Conservation (phyloP, 768 basidiomycete species). For the Lactifluus subvellereus region DNA sequence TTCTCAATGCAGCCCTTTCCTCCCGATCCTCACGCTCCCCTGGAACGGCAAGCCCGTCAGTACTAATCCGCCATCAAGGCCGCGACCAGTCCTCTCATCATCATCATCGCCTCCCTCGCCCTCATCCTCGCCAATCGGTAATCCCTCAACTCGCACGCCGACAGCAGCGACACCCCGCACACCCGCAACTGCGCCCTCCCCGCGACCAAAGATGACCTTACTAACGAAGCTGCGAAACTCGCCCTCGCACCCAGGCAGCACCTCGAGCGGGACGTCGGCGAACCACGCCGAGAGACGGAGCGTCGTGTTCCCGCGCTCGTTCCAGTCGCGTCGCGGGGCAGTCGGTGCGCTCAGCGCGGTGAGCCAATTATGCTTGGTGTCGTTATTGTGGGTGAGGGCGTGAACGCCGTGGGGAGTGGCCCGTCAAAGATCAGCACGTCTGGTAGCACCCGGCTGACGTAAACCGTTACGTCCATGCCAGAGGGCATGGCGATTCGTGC, state of each 20-base stretch:
- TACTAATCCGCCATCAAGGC: neutral
- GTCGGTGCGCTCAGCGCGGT: conserved; percentile 38
- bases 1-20: neutral
- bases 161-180: too few relatives aligned
- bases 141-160: conserved; percentile 14
- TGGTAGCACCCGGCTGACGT: conserved; percentile 60
- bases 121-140: neutral
- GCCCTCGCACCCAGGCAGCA: conserved; percentile 70
- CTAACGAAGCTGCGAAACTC: conserved; percentile 59
- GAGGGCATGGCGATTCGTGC: conserved; percentile 61
- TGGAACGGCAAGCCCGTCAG: conserved; percentile 20
- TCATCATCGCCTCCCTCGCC: too few relatives aligned
- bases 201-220: conserved; percentile 41
- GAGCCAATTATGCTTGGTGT: conserved; percentile 43
- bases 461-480: conserved; percentile 62
- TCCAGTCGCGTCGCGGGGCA: conserved; percentile 33
- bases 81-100: neutral
- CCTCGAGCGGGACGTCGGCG: conserved; percentile 67
- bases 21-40: conserved; percentile 16
- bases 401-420: neutral
- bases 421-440: conserved; percentile 80
- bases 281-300: conserved; percentile 61
- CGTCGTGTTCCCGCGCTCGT: conserved; percentile 43
- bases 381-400: neutral
- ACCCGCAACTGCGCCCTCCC: conserved; percentile 16